Conservation (phyloP, 2,329 filamentous ascomycete genomes). For the Nigrospora oryzae region DNA sequence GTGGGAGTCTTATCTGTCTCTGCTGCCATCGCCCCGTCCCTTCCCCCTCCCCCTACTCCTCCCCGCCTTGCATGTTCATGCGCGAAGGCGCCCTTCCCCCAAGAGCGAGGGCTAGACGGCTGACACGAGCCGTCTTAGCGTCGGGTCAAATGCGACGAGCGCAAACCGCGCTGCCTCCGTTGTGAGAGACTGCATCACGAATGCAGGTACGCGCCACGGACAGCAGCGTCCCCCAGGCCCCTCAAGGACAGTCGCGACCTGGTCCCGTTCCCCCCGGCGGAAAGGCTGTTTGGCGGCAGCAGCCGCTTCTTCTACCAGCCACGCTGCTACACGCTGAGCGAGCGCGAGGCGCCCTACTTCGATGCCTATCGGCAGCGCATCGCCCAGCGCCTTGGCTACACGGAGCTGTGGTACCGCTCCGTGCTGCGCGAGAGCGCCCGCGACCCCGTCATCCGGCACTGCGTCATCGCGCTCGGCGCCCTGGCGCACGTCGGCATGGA, state of each 20-base stretch:
- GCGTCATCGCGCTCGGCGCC: conserved; percentile 1
- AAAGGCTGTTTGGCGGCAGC: too few species aligned
- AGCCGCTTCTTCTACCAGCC: background rate
- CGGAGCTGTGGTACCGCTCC: conserved; percentile 1
- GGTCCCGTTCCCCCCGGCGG: too few species aligned
- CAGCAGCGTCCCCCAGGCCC: background rate
- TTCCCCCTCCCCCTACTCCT: background rate
- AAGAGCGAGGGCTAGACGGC: background rate
- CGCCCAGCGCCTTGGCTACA: background rate
- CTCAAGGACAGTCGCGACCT: too few species aligned
- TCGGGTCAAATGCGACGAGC: conserved; percentile 1
- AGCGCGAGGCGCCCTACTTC: background rate
- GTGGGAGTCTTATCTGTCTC: too few species aligned
- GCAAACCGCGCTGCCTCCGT: background rate
- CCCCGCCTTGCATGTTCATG: background rate
- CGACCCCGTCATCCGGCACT: background rate
- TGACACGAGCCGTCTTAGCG: background rate
- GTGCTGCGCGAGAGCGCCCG: background rate
- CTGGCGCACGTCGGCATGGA: background rate
- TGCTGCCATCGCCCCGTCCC: background rate
- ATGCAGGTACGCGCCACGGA: background rate
- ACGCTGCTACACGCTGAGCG: background rate
- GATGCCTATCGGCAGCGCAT: background rate
- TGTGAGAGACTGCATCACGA: conserved; percentile 1
- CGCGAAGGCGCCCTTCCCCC: too few species aligned